Conservation (phyloP, 2,329 filamentous ascomycete species). For the Teratosphaeria destructans region DNA sequence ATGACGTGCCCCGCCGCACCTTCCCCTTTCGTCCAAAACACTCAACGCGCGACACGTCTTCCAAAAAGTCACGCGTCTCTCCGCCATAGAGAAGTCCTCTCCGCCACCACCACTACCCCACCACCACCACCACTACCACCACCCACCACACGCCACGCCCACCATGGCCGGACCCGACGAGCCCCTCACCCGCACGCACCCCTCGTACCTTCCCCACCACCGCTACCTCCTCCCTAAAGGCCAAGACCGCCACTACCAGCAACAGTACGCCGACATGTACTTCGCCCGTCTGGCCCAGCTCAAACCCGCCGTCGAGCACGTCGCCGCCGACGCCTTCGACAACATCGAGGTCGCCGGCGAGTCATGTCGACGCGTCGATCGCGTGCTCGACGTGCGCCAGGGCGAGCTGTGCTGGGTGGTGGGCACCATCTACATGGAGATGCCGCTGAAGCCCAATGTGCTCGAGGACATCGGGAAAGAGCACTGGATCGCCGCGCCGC, state of each 20-base stretch:
- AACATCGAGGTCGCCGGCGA: constrained; percentile 68
- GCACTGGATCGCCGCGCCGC: constrained; percentile 82
- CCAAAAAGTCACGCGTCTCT: background rate
- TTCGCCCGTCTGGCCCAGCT: constrained; percentile 81
- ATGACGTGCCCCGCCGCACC: background rate
- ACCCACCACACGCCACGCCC: background rate
- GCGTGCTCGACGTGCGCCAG: constrained; percentile 90
- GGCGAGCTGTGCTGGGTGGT: constrained; percentile 91
- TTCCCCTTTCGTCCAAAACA: background rate
- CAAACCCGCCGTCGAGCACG: constrained; percentile 68
- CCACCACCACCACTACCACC: too few relatives aligned
- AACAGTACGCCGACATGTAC: constrained; percentile 97
- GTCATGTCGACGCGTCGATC: constrained; percentile 62
- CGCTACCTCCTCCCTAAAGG: constrained; percentile 63
- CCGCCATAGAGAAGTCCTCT: background rate
- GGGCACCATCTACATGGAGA: constrained; percentile 94
- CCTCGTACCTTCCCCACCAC: constrained; percentile 61
- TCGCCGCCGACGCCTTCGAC: constrained; percentile 66
- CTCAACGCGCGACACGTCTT: background rate
- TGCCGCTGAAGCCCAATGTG: constrained; percentile 92
- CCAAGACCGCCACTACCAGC: constrained; percentile 62
- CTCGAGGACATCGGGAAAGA: constrained; percentile 90
- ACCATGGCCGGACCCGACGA: background rate
- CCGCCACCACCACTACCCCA: too few relatives aligned
- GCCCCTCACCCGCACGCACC: constrained; percentile 37